Evolutionary conservation across 225 moss, liverwort and hornwort species (phyloP), one percentile per base, ranked within the genome.

Genomic region (Bryum argenteum): DNA sequence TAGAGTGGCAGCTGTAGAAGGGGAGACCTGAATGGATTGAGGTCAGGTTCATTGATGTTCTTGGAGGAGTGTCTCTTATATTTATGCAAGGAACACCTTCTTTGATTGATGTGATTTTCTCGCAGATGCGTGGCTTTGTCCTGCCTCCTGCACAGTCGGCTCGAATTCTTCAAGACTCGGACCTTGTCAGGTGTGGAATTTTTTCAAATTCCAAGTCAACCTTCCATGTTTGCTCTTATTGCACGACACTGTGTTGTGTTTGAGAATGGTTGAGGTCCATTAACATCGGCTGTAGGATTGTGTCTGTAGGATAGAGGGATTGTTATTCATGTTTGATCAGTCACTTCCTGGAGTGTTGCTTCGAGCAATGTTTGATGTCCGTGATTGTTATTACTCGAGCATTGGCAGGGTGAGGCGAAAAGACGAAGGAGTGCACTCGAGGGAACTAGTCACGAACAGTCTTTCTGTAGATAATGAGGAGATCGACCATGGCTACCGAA

Each of bases 121-220:
- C 43, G 61, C 79, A 95, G 95, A 86, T 96, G 71, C 78, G 86
- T 66, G 93, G 84, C 62, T 96, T 96, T 70, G 79, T 84, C 6
- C 77, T 96, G 22, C 95, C 95, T 76, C 54, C 75, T 16, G 72
- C 74, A 42, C 91, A 88, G 55, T 83, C 93, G 28, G 83, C 83
- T 43, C 67, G 73, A 45, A 83, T 93, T 26, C 76, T 93, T 67
- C 84, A 85, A 72, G 88, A 91, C 68, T 93, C 86, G 39, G 95
- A 91, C 72, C 72, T 96, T 17, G 81, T 96, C 84, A 96, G 95
- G 92, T 95, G 72, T 53, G 52, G 48, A 18, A 54, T 79, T 52
- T 47, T 16, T 51, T 1, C 33, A 20, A 69, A 51, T 62, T 39
- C 44, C 44, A 6, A 17, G 17, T 40, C n/a, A 57, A 43, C 19